These are phyloP conservation scores for Harrya chromipes DNA, from an alignment of 768 basidiomycete species.

Conservation along the genomic window DNA sequence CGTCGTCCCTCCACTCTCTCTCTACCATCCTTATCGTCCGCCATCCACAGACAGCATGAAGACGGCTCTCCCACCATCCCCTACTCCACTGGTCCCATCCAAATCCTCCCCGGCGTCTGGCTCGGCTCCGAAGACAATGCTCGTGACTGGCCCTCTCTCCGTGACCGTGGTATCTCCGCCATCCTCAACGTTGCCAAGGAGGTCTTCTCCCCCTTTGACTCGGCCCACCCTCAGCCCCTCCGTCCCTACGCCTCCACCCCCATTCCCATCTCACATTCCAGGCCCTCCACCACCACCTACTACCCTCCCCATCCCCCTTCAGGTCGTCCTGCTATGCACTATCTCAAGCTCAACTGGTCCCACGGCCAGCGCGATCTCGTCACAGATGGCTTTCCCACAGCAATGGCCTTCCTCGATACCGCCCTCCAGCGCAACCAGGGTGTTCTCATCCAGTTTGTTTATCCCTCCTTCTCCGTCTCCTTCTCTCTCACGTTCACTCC, in stretches of 20 bases:
- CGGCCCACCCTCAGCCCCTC: constrained; percentile 42
- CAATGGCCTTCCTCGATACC: constrained; percentile 79
- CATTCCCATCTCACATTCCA: constrained; percentile 44
- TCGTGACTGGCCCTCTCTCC: constrained; percentile 70
- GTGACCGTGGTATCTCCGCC: constrained; percentile 69
- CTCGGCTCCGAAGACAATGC: constrained; percentile 93
- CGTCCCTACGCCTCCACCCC: constrained; percentile 69
- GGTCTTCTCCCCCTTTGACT: constrained; percentile 69
- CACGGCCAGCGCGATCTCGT: constrained; percentile 93
- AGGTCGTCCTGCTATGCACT: constrained; percentile 78
- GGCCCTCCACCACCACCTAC: constrained; percentile 47
- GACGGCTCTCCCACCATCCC: constrained; percentile 59
- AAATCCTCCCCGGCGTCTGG: constrained; percentile 84
- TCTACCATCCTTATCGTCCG: constrained; percentile 55
- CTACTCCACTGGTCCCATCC: constrained; percentile 77
- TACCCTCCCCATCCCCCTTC: constrained; percentile 63
- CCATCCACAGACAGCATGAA: constrained; percentile 63
- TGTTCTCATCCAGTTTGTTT: constrained; percentile 79
- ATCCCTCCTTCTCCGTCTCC: constrained; percentile 7
- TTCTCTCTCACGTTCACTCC: constrained; percentile 15
- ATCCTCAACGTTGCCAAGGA: constrained; percentile 95
- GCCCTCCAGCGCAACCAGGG: constrained; percentile 74
- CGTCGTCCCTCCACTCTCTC: constrained; percentile 74
- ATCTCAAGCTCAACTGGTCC: constrained; percentile 89
- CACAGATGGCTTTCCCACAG: constrained; percentile 69